Conservation (phyloP, 106 monocot species). For the Chionographis japonica region DNA sequence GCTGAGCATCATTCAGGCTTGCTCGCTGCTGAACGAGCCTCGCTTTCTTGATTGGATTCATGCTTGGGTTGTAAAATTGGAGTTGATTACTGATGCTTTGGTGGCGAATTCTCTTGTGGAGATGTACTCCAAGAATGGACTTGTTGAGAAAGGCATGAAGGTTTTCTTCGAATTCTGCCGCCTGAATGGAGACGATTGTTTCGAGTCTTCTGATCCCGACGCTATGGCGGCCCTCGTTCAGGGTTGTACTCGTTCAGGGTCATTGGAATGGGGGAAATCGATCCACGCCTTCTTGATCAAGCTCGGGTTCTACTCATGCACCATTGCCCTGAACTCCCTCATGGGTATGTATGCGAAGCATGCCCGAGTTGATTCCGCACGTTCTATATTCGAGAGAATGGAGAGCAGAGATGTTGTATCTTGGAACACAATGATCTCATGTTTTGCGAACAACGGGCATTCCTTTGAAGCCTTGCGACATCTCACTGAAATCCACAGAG, state of each 20-base stretch:
- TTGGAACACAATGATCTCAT: slow-evolving; percentile 48
- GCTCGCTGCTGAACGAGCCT: slow-evolving; percentile 25
- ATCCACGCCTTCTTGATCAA: slow-evolving; percentile 42
- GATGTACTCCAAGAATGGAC: slow-evolving; percentile 47
- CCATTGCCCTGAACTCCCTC: slow-evolving; percentile 34
- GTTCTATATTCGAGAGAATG: slow-evolving; percentile 25
- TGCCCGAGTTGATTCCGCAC: slow-evolving; percentile 12
- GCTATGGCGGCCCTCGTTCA: slow-evolving; percentile 25
- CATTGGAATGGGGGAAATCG: slow-evolving; percentile 12
- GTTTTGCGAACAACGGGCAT: slow-evolving; percentile 21
- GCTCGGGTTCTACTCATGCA: slow-evolving; percentile 16
- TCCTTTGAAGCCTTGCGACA: slow-evolving; percentile 16
- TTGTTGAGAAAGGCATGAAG: slow-evolving; percentile 21
- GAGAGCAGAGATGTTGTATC: slow-evolving; percentile 23
- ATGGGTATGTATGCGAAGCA: slow-evolving; percentile 30
- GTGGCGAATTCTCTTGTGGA: slow-evolving; percentile 36
- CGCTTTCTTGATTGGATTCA: slow-evolving; percentile 19
- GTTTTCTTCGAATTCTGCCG: slow-evolving; percentile 16
- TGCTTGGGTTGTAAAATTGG: slow-evolving; percentile 20
- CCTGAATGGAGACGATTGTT: background rate
- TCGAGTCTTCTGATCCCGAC: slow-evolving; percentile 7
- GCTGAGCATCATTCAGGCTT: slow-evolving; percentile 39
- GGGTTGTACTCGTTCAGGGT: slow-evolving; percentile 20
- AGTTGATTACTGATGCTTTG: slow-evolving; percentile 7
- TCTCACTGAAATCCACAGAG: slow-evolving; percentile 18